Evolutionary conservation across 176 grass and related monocot genomes (phyloP), one percentile per base, ranked within the genome.

Genomic region (Oryza nivara): DNA sequence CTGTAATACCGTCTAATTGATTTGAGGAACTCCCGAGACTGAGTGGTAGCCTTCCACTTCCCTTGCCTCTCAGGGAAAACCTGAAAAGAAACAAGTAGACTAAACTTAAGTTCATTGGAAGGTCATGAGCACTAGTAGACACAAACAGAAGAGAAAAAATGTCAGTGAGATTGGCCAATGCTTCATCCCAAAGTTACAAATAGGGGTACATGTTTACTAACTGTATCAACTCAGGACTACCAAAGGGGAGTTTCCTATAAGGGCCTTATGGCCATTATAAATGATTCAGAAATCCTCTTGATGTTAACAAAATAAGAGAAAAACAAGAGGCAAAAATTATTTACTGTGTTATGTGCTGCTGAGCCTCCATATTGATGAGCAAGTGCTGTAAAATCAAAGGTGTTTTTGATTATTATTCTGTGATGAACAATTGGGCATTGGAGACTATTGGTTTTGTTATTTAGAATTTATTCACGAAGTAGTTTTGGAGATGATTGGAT

Each of bases 281-380:
- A 79, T 67, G 19, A 67, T 75, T 49, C 49, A 70, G n/a, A 3
- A 69, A 60, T 36, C 22, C 25, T 79, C 12, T 60, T 84, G 19
- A 76, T 30, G 19, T 61, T 5, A 67, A 47, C 14, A 63, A 74
- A 67, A 45, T 9, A 63, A 74, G 26, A 44, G 20, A 52, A 49
- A 51, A 85, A 47, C 11, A 56, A 46, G 30, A 86, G 7, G 17
- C 16, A 36, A 68, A 36, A 54, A 49, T 79, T 71, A 85, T 70
- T 76, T 67, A 97, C 96, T 26, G 70, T 98, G 77, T 98, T 93
- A 79, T 95, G 96, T 76, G 96, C 96, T 44, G 96, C 96, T 87
- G 96, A 98, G 78, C 96, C 96, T 77, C 96, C 96, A 78, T 98
- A 98, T 74, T 98, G 96, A 56, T 98, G 92, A 77, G 96, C 91